Percentiles rank a stretch among this genome's conserved stretches.
Evolutionary conservation across 441 rosid species (phyloP).

Genomic region (Pelargonium myrrhifolium): DNA sequence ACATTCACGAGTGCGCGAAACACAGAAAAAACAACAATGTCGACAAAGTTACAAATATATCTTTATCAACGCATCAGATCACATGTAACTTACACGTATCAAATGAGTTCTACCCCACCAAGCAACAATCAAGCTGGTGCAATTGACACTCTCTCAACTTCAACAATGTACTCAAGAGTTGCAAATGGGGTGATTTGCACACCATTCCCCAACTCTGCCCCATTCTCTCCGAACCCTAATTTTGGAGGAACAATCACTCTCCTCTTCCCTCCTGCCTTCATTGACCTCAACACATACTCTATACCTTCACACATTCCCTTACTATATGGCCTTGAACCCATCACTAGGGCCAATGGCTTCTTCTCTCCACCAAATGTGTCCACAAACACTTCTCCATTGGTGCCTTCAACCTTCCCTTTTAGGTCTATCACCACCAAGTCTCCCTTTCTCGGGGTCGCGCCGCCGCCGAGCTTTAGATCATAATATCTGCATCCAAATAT

Average conservation of each 20-base stretch:
- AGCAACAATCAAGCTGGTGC: slow-evolving; percentile 53
- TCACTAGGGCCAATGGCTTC: slow-evolving; percentile 60
- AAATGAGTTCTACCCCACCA: too few relatives aligned
- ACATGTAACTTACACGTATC: too few relatives aligned
- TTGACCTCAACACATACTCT: slow-evolving; percentile 55
- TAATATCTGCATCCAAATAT: slow-evolving; percentile 42
- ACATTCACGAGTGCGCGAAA: too few relatives aligned
- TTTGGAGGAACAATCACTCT: slow-evolving; percentile 65
- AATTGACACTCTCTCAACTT: slow-evolving; percentile 73
- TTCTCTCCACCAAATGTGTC: slow-evolving; percentile 51
- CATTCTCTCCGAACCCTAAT: slow-evolving; percentile 64
- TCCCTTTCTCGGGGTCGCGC: slow-evolving; percentile 61
- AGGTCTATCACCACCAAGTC: slow-evolving; percentile 74
- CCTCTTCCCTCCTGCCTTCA: slow-evolving; percentile 81
- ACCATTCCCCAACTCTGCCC: slow-evolving; percentile 55
- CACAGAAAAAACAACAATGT: too few relatives aligned
- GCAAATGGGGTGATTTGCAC: slow-evolving; percentile 58
- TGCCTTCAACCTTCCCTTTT: slow-evolving; percentile 49
- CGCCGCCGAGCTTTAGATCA: slow-evolving; percentile 66
- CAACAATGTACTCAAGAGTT: slow-evolving; percentile 57
- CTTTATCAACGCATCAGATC: too few relatives aligned
- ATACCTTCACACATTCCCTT: slow-evolving; percentile 83
- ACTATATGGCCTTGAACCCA: slow-evolving; percentile 82
- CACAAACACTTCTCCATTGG: slow-evolving; percentile 45
- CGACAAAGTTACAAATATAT: too few relatives aligned